Conservation (phyloP, 2,329 filamentous ascomycete genomes). For the Teratosphaeria pseudoeucalypti region DNA sequence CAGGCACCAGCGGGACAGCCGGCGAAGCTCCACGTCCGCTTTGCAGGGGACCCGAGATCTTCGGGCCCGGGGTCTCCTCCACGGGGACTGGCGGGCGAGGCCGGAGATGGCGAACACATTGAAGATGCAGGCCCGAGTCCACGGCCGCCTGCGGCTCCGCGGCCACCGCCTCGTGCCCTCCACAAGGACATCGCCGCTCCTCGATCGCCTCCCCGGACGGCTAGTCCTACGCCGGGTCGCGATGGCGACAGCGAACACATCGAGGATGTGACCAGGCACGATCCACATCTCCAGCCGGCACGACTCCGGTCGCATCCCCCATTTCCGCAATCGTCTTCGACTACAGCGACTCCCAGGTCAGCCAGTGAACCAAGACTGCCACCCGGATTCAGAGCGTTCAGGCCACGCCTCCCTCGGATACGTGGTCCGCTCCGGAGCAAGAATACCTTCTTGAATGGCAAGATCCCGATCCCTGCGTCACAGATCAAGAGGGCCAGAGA, state of each 20-base stretch:
- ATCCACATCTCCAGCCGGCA: neutral
- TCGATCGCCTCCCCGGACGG: no score
- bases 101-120: neutral
- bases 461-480: neutral
- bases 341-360: neutral
- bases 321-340: neutral
- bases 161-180: neutral
- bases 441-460: neutral
- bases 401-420: neutral
- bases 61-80: neutral
- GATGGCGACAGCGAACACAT: neutral
- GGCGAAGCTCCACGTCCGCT: neutral
- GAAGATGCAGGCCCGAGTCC: neutral
- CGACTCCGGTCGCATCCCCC: neutral
- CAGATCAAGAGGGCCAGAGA: neutral
- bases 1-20: neutral
- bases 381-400: neutral
- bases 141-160: neutral
- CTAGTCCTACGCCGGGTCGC: no score
- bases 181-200: neutral
- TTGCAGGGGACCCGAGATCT: neutral
- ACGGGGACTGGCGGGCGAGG: neutral
- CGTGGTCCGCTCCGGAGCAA: neutral
- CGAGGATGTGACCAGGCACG: neutral
- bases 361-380: neutral